A percentile compares a stretch with the other conserved stretches of the same genome.
Evolutionary conservation across 129 eudicot species (phyloP).

Genomic region (Tagetes erecta): DNA sequence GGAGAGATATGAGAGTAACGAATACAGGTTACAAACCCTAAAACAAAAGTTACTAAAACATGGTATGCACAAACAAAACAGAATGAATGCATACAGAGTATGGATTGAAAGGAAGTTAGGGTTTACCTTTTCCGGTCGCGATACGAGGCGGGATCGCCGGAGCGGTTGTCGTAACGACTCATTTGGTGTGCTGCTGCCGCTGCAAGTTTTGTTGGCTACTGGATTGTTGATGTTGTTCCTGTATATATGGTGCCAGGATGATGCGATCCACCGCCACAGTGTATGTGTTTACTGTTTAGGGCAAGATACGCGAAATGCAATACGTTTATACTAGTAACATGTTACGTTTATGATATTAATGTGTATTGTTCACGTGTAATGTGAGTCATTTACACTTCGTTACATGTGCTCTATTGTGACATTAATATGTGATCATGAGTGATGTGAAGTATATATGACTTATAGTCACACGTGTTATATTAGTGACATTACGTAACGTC

Average conservation of each 20-base stretch:
- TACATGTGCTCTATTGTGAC: too few species aligned
- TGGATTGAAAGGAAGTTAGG: slow-evolving; percentile 18
- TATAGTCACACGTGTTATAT: too few species aligned
- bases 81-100: background rate
- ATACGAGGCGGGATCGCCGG: slow-evolving; percentile 83
- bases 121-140: slow-evolving; percentile 87
- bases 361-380: too few species aligned
- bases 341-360: too few species aligned
- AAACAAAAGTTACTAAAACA: background rate
- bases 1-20: background rate
- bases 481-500: too few species aligned
- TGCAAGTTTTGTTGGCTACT: background rate
- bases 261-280: too few species aligned
- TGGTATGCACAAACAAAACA: background rate
- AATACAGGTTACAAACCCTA: background rate
- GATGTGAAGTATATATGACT: too few species aligned
- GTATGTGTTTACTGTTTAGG: background rate
- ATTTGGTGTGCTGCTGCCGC: slow-evolving; percentile 22
- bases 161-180: slow-evolving; percentile 91
- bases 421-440: too few species aligned
- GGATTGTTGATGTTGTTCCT: background rate
- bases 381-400: too few species aligned
- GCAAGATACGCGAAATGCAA: background rate
- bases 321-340: too few species aligned
- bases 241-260: background rate